Percentiles rank a stretch among this genome's conserved stretches.
These are phyloP conservation scores for Meyerozyma athensensis DNA, from an alignment of 1,139 yeast species.

Conservation along the genomic window DNA sequence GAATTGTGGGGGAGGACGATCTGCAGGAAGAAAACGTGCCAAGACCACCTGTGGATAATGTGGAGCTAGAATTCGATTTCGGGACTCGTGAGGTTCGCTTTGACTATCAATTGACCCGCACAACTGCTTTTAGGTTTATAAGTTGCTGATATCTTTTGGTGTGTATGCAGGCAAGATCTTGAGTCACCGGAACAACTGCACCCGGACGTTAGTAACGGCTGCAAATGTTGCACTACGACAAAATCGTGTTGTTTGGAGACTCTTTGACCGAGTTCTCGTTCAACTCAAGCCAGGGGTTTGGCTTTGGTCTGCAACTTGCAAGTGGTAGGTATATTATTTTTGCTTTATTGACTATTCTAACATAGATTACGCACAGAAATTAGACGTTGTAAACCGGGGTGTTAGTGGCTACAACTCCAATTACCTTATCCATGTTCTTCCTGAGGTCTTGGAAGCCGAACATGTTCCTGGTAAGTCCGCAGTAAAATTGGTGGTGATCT, in stretches of 20 bases:
- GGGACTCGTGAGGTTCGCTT: no score
- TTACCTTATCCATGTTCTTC: conserved; percentile 45
- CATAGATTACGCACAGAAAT: conserved; percentile 38
- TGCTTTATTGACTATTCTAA: background rate
- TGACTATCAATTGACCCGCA: no score
- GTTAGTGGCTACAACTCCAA: conserved; percentile 58
- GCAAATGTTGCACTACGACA: conserved; percentile 31
- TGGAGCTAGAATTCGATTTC: no score
- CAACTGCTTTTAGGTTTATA: no score
- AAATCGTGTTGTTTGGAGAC: conserved; percentile 62
- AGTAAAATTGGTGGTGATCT: conserved; percentile 46
- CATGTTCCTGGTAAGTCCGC: conserved; percentile 15
- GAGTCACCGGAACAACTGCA: no score
- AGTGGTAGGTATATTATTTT: conserved; percentile 13
- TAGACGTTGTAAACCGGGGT: conserved; percentile 59
- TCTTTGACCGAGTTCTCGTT: conserved; percentile 58
- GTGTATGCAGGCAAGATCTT: no score
- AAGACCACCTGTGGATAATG: background rate
- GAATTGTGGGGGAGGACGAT: background rate
- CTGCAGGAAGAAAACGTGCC: conserved; percentile 1
- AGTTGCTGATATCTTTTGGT: no score
- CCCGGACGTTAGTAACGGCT: no score
- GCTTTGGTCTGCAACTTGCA: conserved; percentile 49
- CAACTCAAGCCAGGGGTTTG: conserved; percentile 33
- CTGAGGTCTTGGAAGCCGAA: conserved; percentile 43